Percentiles rank a stretch among this genome's conserved stretches.
phyloP scores from a whole-genome alignment of 441 rosid species.

The Capsella rubella region DNA sequence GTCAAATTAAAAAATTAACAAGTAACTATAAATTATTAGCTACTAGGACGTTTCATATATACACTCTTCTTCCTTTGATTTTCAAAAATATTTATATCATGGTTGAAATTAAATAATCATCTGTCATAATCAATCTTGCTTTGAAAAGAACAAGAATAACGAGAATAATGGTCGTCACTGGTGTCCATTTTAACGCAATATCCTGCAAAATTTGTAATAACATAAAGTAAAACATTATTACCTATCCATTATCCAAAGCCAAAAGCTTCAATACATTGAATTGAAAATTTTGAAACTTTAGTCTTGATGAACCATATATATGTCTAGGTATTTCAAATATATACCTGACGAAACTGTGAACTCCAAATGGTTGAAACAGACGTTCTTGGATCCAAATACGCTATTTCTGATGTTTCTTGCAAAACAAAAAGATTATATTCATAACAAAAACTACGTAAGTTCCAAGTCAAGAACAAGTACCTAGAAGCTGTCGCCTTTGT shows the following conservation, averaged over 20 bases:
- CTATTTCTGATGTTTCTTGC: slow-evolving; percentile 46
- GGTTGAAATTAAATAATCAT: slow-evolving; percentile 50
- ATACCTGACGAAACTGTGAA: slow-evolving; percentile 58
- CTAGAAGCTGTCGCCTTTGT: slow-evolving; percentile 48
- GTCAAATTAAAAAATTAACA: slow-evolving; percentile 25
- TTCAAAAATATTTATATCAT: slow-evolving; percentile 22
- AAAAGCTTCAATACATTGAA: neutral
- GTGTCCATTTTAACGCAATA: slow-evolving; percentile 66
- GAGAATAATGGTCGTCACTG: slow-evolving; percentile 47
- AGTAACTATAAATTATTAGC: neutral
- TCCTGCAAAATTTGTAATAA: slow-evolving; percentile 42
- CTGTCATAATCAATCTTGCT: slow-evolving; percentile 47
- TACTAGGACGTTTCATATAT: slow-evolving; percentile 6
- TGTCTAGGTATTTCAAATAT: neutral
- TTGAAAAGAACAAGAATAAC: slow-evolving; percentile 52
- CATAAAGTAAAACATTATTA: neutral
- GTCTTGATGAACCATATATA: slow-evolving; percentile 15
- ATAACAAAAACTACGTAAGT: neutral
- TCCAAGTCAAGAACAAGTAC: slow-evolving; percentile 31
- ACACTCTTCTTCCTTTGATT: slow-evolving; percentile 3
- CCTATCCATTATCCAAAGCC: neutral
- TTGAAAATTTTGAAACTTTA: neutral
- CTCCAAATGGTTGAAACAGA: slow-evolving; percentile 50
- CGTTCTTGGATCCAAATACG: slow-evolving; percentile 15
- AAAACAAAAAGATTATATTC: neutral